Conservation (phyloP, 2,329 filamentous ascomycete genomes). For the Xylariaceae sp. region DNA sequence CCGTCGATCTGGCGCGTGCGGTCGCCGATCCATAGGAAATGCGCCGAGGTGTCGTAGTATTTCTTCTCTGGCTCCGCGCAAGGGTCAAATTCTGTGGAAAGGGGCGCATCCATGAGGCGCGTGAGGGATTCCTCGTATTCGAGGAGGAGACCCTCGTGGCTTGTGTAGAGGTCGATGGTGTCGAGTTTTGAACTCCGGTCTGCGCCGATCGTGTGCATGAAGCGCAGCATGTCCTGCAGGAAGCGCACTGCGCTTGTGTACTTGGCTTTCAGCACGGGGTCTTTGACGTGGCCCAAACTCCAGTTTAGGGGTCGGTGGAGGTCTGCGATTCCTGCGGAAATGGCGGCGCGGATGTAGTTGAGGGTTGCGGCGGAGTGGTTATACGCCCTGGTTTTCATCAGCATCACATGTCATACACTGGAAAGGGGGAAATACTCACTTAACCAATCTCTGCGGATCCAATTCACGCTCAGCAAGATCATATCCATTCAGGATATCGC, state of each 20-base stretch:
- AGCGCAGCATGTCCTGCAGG: slow-evolving; percentile 84
- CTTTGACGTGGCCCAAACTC: slow-evolving; percentile 85
- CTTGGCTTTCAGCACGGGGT: slow-evolving; percentile 75
- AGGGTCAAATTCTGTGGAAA: slow-evolving; percentile 25
- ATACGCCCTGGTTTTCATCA: slow-evolving; percentile 61
- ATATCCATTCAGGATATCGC: slow-evolving; percentile 93
- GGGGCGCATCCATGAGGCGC: slow-evolving; percentile 63
- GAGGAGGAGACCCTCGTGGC: slow-evolving; percentile 87
- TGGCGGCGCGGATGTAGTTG: slow-evolving; percentile 82
- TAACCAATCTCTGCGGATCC: slow-evolving; percentile 77
- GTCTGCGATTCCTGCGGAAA: slow-evolving; percentile 86
- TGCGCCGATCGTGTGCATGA: slow-evolving; percentile 91
- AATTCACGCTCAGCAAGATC: slow-evolving; percentile 68
- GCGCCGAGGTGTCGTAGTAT: slow-evolving; percentile 91
- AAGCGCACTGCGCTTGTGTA: slow-evolving; percentile 80
- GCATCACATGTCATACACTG: slow-evolving; percentile 3
- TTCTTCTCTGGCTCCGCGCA: slow-evolving; percentile 42
- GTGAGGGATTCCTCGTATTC: slow-evolving; percentile 92
- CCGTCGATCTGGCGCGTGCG: slow-evolving; percentile 89
- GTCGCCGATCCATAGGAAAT: slow-evolving; percentile 98
- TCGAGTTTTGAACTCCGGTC: slow-evolving; percentile 78
- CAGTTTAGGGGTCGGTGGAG: slow-evolving; percentile 91
- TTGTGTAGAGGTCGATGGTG: slow-evolving; percentile 91
- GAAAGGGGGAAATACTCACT: slow-evolving; percentile 37
- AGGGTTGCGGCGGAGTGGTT: slow-evolving; percentile 92